Evolutionary conservation across 176 grass and related monocot genomes (phyloP).

Genomic region (Oryza glaberrima): DNA sequence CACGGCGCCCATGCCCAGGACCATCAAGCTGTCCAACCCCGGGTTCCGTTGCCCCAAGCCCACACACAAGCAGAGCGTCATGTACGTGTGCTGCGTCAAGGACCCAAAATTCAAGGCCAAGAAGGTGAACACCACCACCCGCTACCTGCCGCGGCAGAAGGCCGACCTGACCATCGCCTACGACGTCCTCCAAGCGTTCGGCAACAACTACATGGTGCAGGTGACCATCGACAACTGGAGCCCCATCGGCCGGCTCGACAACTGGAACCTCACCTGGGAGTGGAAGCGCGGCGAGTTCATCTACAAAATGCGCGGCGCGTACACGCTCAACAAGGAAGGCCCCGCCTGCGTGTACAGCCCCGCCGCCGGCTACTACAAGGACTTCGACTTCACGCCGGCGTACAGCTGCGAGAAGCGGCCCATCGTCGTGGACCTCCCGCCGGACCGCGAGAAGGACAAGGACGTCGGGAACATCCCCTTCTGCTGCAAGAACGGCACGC

Average conservation of each 20-base stretch:
- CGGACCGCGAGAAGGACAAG: slow-evolving; percentile 76
- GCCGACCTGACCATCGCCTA: slow-evolving; percentile 80
- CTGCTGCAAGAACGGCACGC: slow-evolving; percentile 95
- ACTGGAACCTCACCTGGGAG: slow-evolving; percentile 98
- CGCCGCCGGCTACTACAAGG: slow-evolving; percentile 63
- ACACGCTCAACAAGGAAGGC: slow-evolving; percentile 69
- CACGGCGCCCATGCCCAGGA: slow-evolving; percentile 75
- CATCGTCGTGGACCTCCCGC: slow-evolving; percentile 87
- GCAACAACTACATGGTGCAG: slow-evolving; percentile 81
- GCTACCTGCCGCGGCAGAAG: slow-evolving; percentile 57
- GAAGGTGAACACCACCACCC: slow-evolving; percentile 53
- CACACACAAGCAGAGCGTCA: slow-evolving; percentile 60
- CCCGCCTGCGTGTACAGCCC: slow-evolving; percentile 72
- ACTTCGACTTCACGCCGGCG: slow-evolving; percentile 75
- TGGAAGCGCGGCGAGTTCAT: slow-evolving; percentile 97
- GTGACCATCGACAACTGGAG: slow-evolving; percentile 95
- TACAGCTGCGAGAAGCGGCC: slow-evolving; percentile 89
- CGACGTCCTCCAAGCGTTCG: slow-evolving; percentile 71
- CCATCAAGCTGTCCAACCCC: slow-evolving; percentile 69
- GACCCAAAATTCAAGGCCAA: slow-evolving; percentile 74
- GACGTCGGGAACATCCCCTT: slow-evolving; percentile 76
- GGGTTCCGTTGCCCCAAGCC: slow-evolving; percentile 75
- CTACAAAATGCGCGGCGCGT: slow-evolving; percentile 77
- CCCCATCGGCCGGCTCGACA: slow-evolving; percentile 83
- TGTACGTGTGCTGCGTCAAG: slow-evolving; percentile 87